Evolutionary conservation across 2,329 filamentous ascomycete species (phyloP), one percentile per base, ranked within the genome.

Genomic region (Phoma sp.): DNA sequence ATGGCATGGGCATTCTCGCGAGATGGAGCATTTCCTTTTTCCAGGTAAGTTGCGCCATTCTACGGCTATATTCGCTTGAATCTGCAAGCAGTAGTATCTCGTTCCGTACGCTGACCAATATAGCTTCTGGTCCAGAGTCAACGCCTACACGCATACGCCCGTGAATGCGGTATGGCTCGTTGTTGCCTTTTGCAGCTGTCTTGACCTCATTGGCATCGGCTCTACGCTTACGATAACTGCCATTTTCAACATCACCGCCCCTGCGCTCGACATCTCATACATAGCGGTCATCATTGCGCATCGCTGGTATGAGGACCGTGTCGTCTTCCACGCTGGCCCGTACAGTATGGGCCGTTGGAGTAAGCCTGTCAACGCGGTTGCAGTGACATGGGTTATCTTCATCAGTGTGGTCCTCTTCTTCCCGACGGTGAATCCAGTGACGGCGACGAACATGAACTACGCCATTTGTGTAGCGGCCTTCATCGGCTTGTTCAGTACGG

Each of bases 101-200:
- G 18, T 18, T 18, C 18, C 18, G 18, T 18, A 18, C 2, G 18
- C 69, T 70, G 50, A 70, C 61, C 46, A 44, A 46, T 47, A 40
- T 45, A 83, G 80, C 8, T 78, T 80, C 63, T 81, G 83, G 71
- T 77, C 79, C 38, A 79, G 78, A 57, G 75, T 86, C 47, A 84
- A 85, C 60, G 56, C 64, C 7, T 63, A 73, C 43, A 87, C 85
- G 0, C 75, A 81, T 11, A 88, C 85, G 0, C 85, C 85, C 0
- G 76, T 88, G 49, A 83, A 87, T 55, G 81, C 83, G 2, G 85
- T 88, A 49, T 87, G 85, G 85, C 81, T 87, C 43, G 83, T 87
- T 39, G 84, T 87, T 2, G 62, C 79, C 56, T 85, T 85, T 69
- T 85, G 83, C 68, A 74, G 67, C 61, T 77, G 73, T 45, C 74